Evolutionary conservation across 2,329 filamentous ascomycete genomes (phyloP), one percentile per base, ranked within the genome.

Genomic region (Aschersonia sp.): DNA sequence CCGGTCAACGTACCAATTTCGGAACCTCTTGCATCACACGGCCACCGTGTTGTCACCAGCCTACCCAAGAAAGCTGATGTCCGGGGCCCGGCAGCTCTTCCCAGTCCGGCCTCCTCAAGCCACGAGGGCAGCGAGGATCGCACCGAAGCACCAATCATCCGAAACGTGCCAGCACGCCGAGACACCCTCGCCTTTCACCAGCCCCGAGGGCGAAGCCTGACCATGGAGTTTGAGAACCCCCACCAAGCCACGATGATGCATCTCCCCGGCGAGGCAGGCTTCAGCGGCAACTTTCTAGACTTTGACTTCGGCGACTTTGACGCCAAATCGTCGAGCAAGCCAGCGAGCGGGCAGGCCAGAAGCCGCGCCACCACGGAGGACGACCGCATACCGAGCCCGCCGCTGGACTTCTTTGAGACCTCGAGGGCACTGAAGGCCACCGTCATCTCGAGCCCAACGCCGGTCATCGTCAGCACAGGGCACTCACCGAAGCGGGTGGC

Each of bases 121-220:
- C 59, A 10, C 61, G 30, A 11, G 30, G 30, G 61, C 2, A 65
- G 66, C 49, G 68, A 69, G 45, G 65, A 72, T 42, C 67, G 69
- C n/a, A 55, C 56, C 49, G 63, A 58, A 49, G 57, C 33, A 53
- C 71, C 72, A 1, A 59, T 73, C 5, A 69, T 76, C 40, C 68
- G 66, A 35, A 69, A 68, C 42, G 68, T 74, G 0, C 53, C 57
- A n/a, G 71, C 73, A 4, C 72, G 69, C 56, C 69, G 73, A 33
- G 72, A 78, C 42, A 75, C 72, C 1, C 54, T 73, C 11, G 69
- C 69, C 0, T 67, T 72, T 22, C 65, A 66, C 51, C 63, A 66
- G 0, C 64, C 70, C 2, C 63, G 68, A 22, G 64, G 69, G 37
- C 63, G 65, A 43, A 78, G 74, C 53, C 62, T 76, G 47, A 67